These are phyloP conservation scores for Taiwanofungus camphoratus DNA, from an alignment of 1,284 basidiomycete genomes.

Conservation along the genomic window DNA sequence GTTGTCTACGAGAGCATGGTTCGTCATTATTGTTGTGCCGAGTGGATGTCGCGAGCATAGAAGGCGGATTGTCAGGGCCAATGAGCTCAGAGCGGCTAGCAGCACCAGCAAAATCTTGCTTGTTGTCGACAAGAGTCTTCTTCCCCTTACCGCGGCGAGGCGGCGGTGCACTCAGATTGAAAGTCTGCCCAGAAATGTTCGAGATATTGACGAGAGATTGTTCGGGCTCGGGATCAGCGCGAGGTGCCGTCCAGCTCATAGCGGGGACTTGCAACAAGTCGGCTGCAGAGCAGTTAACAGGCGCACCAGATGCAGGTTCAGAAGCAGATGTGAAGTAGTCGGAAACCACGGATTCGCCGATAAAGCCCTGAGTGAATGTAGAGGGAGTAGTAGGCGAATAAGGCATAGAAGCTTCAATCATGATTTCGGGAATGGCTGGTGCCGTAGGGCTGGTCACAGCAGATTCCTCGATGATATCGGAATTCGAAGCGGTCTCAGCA, in stretches of 20 bases:
- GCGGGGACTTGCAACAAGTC: background rate
- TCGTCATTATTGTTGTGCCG: background rate
- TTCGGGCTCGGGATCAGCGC: background rate
- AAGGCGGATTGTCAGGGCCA: background rate
- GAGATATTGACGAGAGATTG: background rate
- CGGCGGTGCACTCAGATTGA: background rate
- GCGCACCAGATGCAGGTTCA: background rate
- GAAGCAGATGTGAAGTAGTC: background rate
- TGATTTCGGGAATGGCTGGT: background rate
- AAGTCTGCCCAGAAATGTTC: background rate
- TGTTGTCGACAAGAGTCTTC: background rate
- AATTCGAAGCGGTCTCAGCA: too few species aligned
- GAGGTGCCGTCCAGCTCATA: background rate
- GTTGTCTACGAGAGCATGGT: background rate
- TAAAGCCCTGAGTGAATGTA: background rate
- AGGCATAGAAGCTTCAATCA: background rate
- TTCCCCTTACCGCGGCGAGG: background rate
- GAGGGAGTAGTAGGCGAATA: background rate
- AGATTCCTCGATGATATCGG: too few species aligned
- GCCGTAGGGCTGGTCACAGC: background rate
- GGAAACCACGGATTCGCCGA: background rate
- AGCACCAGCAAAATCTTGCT: background rate
- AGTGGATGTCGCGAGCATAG: background rate
- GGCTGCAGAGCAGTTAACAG: too few species aligned
- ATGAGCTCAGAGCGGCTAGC: background rate